These are phyloP conservation scores for Moesziomyces sp. DNA, from an alignment of 1,284 basidiomycete genomes.

Conservation along the genomic window DNA sequence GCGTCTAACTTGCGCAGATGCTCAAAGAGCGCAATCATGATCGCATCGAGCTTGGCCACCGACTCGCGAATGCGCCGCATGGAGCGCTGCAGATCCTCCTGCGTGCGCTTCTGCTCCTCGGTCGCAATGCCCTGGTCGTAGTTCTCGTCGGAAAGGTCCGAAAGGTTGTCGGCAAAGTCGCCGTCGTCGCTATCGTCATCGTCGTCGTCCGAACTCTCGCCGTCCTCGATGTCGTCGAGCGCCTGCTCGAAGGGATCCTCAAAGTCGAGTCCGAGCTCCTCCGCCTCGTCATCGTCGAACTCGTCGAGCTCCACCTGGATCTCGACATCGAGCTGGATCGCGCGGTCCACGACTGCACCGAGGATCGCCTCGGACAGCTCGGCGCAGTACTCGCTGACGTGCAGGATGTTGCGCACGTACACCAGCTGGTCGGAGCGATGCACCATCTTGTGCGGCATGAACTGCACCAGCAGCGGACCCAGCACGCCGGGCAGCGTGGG, in stretches of 20 bases:
- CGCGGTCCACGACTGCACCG: constrained; percentile 85
- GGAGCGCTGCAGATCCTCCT: constrained; percentile 42
- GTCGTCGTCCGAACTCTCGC: constrained; percentile 69
- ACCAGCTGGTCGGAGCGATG: constrained; percentile 82
- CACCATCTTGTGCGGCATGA: constrained; percentile 95
- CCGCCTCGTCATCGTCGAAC: constrained; percentile 73
- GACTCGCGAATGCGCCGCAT: constrained; percentile 77
- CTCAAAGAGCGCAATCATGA: constrained; percentile 84
- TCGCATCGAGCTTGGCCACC: constrained; percentile 88
- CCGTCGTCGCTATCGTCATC: constrained; percentile 69
- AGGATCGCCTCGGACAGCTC: constrained; percentile 87
- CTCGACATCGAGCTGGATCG: constrained; percentile 95
- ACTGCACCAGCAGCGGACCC: constrained; percentile 81
- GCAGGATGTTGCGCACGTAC: constrained; percentile 89
- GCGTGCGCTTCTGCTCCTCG: constrained; percentile 36
- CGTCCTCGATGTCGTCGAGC: constrained; percentile 74
- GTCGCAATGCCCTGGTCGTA: constrained; percentile 62
- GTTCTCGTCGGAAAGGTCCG: constrained; percentile 74
- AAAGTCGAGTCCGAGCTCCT: constrained; percentile 70
- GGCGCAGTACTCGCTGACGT: constrained; percentile 86
- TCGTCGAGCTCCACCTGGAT: constrained; percentile 96
- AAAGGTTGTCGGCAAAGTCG: constrained; percentile 62
- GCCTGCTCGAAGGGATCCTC: constrained; percentile 83
- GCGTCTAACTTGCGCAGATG: constrained; percentile 74
- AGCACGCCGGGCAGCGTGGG: constrained; percentile 71